Base-by-base conservation (phyloP, 345 rosid species). In the Sapria himalayana region DNA sequence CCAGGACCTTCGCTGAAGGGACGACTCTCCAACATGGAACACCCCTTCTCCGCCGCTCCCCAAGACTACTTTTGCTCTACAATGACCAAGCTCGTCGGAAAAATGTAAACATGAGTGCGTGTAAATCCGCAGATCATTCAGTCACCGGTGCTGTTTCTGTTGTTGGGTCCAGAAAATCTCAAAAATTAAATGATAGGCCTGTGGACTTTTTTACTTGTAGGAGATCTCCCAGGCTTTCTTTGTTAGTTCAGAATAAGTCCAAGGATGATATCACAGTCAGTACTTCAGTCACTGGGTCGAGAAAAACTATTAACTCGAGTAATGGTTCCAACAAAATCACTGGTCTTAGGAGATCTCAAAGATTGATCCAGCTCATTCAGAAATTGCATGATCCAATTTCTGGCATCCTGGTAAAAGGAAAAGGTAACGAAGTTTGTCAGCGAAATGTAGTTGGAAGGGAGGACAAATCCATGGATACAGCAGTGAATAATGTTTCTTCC, bases 41-140 rank as follows among this genome's bases (percentile, higher is more conserved):
- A 3, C 6, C 10, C 32, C 35, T 19, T 27, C 34, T 17, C 6
- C 46, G 46, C n/a, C 46, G 46, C 15, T 43, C 46, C n/a, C 33
- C 34, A 15, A 25, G 46, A 27, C 5, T 43, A 4, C 46, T 25
- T 20, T 14, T 4, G 31, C 12, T 23, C 24, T 31, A 9, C 29
- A 2, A 13, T 5, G 29, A 23, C 25, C 45, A 13, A 27, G 10
- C 13, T 27, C 20, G 19, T 3, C 10, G 13, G 12, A 9, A 25
- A 22, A 7, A 21, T 25, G 15, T 3, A 17, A 9, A 7, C 14
- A 12, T 27, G 15, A 25, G 34, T 20, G 17, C 8, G 3, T 7
- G 14, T 1, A 22, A 22, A 9, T 20, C 25, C 44, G 27, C 3
- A 3, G 27, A n/a, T 20, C 21, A 12, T 22, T 19, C 25, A 7